phyloP scores from a whole-genome alignment of 257 asterid species.

The Nicotiana benthamiana region DNA sequence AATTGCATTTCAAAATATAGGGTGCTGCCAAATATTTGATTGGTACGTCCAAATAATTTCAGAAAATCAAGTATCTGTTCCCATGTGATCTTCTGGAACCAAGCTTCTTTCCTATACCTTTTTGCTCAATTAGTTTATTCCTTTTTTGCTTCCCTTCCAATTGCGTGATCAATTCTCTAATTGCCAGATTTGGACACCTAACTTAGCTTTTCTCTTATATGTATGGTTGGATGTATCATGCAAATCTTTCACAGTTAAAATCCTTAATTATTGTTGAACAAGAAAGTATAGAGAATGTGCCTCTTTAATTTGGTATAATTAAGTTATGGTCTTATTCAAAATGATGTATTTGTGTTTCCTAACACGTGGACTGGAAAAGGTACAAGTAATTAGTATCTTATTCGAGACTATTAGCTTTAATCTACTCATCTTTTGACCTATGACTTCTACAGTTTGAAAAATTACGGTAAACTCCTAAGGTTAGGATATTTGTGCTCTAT shows the following conservation, averaged over 20 bases:
- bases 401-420: neutral
- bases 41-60: neutral
- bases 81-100: constrained; percentile 9
- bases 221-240: neutral
- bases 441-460: neutral
- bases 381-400: neutral
- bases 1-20: neutral
- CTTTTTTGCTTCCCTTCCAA: neutral
- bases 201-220: neutral
- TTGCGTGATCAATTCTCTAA: neutral
- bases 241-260: neutral
- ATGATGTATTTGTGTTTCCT: neutral
- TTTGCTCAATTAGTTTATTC: neutral
- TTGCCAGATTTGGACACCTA: neutral
- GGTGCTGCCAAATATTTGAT: neutral
- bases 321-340: neutral
- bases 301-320: neutral
- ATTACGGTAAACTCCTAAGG: neutral
- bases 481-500: neutral
- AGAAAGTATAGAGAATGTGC: neutral
- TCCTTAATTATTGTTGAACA: neutral
- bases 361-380: neutral
- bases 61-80: constrained; percentile 2
- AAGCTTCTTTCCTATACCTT: neutral
- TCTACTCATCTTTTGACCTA: neutral